Evolutionary conservation across 352 stramenopile genomes (phyloP).

Genomic region (Phytopythium chamaehyphon): DNA sequence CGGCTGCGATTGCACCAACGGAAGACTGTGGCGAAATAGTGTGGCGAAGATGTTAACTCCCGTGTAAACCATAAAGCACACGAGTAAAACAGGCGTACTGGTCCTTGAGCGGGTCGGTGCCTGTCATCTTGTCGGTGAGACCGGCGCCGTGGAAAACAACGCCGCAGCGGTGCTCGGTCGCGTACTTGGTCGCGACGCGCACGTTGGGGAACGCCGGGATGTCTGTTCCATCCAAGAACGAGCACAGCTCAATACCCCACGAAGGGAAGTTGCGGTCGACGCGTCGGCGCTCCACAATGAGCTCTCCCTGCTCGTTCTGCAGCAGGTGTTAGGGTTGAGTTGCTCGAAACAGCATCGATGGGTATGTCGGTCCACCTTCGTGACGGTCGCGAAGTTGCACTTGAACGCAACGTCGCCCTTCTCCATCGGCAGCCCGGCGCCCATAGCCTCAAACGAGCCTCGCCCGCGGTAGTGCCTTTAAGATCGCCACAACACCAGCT

Average conservation of each 20-base stretch:
- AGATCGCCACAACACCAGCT: slow-evolving; percentile 1
- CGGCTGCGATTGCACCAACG: slow-evolving; percentile 51
- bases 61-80: not conserved
- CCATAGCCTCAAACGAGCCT: slow-evolving; percentile 87
- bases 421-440: slow-evolving; percentile 73
- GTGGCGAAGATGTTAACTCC: not conserved
- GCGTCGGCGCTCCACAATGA: slow-evolving; percentile 65
- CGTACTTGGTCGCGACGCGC: slow-evolving; percentile 77
- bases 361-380: slow-evolving; percentile 18
- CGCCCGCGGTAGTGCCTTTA: slow-evolving; percentile 77
- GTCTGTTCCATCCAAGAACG: slow-evolving; percentile 57
- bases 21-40: slow-evolving; percentile 40
- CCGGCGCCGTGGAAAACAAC: slow-evolving; percentile 81
- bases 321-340: not conserved
- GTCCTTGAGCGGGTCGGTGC: slow-evolving; percentile 86
- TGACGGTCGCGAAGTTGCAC: slow-evolving; percentile 85
- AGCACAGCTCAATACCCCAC: slow-evolving; percentile 83
- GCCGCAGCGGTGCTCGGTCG: slow-evolving; percentile 83
- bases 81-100: slow-evolving; percentile 36
- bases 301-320: slow-evolving; percentile 49
- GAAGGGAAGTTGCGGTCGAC: slow-evolving; percentile 82
- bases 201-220: slow-evolving; percentile 64
- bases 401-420: slow-evolving; percentile 88
- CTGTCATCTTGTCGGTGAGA: slow-evolving; percentile 83
- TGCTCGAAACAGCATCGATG: not conserved